These are phyloP conservation scores for Claviceps capensis DNA, from an alignment of 2,329 filamentous ascomycete species.

Conservation along the genomic window DNA sequence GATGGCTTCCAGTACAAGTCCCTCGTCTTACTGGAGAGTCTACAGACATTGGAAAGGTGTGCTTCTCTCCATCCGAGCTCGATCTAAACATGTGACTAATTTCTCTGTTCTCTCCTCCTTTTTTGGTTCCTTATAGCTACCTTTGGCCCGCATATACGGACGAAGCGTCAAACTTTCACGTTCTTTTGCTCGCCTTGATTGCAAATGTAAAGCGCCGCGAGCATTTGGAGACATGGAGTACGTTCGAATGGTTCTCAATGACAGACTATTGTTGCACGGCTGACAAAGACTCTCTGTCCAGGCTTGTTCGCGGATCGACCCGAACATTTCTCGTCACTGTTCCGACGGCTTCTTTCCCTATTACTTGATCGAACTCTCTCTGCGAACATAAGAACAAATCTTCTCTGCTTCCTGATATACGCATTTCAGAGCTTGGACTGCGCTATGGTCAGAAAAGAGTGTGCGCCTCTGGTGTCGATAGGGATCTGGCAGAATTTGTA, in stretches of 20 bases:
- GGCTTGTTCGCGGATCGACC: slow-evolving; percentile 64
- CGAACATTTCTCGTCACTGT: slow-evolving; percentile 75
- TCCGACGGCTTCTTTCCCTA: slow-evolving; percentile 81
- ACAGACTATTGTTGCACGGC: slow-evolving; percentile 3
- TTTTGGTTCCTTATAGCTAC: slow-evolving; percentile 40
- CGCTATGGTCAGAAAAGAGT: slow-evolving; percentile 83
- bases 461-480: slow-evolving; percentile 86
- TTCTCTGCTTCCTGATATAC: slow-evolving; percentile 80
- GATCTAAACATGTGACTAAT: neutral
- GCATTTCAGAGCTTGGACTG: slow-evolving; percentile 92
- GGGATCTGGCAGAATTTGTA: slow-evolving; percentile 91
- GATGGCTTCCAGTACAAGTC: slow-evolving; percentile 66
- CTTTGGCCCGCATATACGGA: slow-evolving; percentile 90
- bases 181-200: slow-evolving; percentile 74
- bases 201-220: slow-evolving; percentile 82
- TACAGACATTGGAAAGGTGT: slow-evolving; percentile 78
- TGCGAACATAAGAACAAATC: slow-evolving; percentile 56
- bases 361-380: slow-evolving; percentile 58
- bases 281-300: slow-evolving; percentile 19
- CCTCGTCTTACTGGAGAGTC: slow-evolving; percentile 70
- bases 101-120: neutral
- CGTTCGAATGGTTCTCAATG: slow-evolving; percentile 12
- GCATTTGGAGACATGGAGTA: slow-evolving; percentile 76
- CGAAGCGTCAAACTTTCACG: slow-evolving; percentile 81
- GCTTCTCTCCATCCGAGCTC: neutral